Percentiles rank a stretch among this genome's conserved stretches.
Evolutionary conservation across 179 eudicot genomes (phyloP).

Genomic region (Sideroxylon spinosum): DNA sequence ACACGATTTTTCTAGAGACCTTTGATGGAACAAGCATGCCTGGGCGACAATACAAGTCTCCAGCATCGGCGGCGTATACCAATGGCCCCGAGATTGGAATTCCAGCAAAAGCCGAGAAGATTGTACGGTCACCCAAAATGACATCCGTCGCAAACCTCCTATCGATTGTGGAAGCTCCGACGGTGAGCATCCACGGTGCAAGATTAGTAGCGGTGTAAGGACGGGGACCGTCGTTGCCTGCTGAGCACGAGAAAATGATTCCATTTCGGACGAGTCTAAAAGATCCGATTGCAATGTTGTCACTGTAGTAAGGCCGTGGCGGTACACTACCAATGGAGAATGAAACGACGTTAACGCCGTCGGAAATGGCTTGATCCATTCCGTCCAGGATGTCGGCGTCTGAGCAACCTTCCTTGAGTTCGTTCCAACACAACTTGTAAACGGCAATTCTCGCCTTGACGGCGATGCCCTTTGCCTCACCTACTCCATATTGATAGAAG

Average conservation of each 20-base stretch:
- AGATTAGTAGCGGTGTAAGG: constrained; percentile 66
- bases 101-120: too few species aligned
- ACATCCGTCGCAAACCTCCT: too few species aligned
- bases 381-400: constrained; percentile 75
- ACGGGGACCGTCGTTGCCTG: constrained; percentile 82
- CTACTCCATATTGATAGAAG: constrained; percentile 55
- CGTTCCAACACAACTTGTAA: constrained; percentile 35
- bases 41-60: too few species aligned
- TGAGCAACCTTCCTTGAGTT: neutral
- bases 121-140: too few species aligned
- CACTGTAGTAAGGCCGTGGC: constrained; percentile 44
- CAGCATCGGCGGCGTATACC: too few species aligned
- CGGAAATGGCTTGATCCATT: constrained; percentile 44
- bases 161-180: constrained; percentile 54
- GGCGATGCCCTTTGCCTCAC: constrained; percentile 23
- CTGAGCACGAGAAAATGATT: constrained; percentile 49
- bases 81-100: too few species aligned
- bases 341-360: too few species aligned
- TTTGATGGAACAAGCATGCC: too few species aligned
- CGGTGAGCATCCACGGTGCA: constrained; percentile 92
- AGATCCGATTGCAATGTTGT: constrained; percentile 83
- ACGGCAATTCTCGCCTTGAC: too few species aligned
- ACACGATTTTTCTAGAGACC: too few species aligned
- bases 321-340: constrained; percentile 60
- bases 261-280: constrained; percentile 60